phyloP scores from a whole-genome alignment of 352 stramenopile genomes.

The Salisapilia sapeloensis region DNA sequence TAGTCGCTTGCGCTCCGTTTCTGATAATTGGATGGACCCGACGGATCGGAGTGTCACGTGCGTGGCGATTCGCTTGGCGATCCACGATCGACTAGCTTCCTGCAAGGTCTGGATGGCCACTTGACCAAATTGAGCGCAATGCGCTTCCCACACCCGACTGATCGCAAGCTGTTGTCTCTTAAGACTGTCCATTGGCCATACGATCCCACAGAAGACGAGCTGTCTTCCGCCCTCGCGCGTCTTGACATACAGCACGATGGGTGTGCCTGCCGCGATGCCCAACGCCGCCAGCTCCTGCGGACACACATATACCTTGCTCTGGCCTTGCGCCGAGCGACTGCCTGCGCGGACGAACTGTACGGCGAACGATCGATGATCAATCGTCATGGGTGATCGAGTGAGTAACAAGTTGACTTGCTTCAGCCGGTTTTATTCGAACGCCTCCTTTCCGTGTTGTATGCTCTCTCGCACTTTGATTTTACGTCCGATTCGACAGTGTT shows the following conservation, averaged over 20 bases:
- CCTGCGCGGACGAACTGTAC: constrained; percentile 46
- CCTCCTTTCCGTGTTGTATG: no score
- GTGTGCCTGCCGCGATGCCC: constrained; percentile 15
- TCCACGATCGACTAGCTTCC: constrained; percentile 2
- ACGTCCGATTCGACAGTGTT: no score
- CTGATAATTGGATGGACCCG: constrained; percentile 11
- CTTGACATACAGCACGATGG: constrained; percentile 13
- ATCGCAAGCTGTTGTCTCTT: constrained; percentile 38
- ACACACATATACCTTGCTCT: constrained; percentile 58
- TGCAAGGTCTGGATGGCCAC: constrained; percentile 10
- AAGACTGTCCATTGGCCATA: constrained; percentile 60
- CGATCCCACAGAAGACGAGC: constrained; percentile 40
- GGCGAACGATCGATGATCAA: not conserved
- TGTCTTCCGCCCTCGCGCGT: not conserved
- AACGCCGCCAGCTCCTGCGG: constrained; percentile 24
- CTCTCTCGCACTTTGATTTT: no score
- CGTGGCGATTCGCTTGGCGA: constrained; percentile 6
- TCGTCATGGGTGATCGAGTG: no score
- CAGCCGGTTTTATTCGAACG: no score
- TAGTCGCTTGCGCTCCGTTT: constrained; percentile 37
- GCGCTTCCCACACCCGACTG: constrained; percentile 54
- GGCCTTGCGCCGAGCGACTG: constrained; percentile 25
- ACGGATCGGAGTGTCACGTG: constrained; percentile 17
- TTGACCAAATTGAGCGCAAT: constrained; percentile 7
- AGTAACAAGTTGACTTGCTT: no score